Conservation (phyloP, 2,329 filamentous ascomycete species). For the Cladosporium sp. region DNA sequence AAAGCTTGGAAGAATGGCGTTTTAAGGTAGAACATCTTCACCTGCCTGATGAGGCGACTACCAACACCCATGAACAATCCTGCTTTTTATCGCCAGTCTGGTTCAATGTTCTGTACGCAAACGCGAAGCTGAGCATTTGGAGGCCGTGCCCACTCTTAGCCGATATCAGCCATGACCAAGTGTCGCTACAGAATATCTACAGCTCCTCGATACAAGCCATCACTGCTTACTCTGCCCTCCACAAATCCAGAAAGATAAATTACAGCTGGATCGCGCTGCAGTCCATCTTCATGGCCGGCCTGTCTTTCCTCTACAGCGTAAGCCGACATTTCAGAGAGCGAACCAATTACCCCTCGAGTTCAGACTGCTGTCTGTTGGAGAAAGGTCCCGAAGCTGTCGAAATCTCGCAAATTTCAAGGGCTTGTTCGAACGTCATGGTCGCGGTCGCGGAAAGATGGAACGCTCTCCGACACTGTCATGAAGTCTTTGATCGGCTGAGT, state of each 20-base stretch:
- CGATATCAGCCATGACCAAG: constrained; percentile 14
- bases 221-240: constrained; percentile 39
- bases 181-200: constrained; percentile 27
- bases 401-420: constrained; percentile 38
- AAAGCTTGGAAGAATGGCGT: constrained; percentile 31
- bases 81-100: constrained; percentile 38
- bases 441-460: constrained; percentile 42
- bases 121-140: constrained; percentile 39
- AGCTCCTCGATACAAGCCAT: constrained; percentile 36
- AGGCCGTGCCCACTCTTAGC: constrained; percentile 32
- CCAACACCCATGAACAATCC: constrained; percentile 21
- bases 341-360: not conserved
- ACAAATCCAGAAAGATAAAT: constrained; percentile 42
- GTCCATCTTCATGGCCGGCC: constrained; percentile 42
- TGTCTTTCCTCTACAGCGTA: constrained; percentile 40
- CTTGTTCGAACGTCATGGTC: constrained; percentile 41
- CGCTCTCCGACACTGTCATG: constrained; percentile 35
- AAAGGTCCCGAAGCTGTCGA: constrained; percentile 34
- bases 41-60: constrained; percentile 24
- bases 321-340: constrained; percentile 34
- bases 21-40: constrained; percentile 24
- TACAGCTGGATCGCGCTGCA: constrained; percentile 47
- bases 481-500: constrained; percentile 39
- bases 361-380: constrained; percentile 15
- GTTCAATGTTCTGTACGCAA: constrained; percentile 41